Conservation (phyloP, 306 rosid genomes). For the Pterocarpus macrocarpus region DNA sequence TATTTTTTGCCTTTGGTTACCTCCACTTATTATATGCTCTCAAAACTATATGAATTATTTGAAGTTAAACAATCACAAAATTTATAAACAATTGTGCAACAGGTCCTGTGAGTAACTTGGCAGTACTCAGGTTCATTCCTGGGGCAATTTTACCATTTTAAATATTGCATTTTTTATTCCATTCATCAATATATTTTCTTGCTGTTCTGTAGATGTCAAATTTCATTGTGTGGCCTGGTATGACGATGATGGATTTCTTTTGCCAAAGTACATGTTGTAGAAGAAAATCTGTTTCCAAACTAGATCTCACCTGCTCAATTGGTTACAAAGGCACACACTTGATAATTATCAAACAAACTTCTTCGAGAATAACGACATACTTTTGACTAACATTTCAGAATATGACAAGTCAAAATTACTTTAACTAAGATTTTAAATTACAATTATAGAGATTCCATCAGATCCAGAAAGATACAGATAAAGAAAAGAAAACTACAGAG, state of each 20-base stretch:
- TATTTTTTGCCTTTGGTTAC: conserved; percentile 12
- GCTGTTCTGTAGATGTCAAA: too few species aligned
- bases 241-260: too few species aligned
- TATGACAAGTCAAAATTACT: neutral
- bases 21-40: conserved; percentile 16
- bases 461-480: neutral
- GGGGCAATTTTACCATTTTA: too few species aligned
- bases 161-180: neutral
- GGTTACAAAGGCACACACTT: neutral
- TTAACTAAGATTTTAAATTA: too few species aligned
- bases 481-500: too few species aligned
- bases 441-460: neutral
- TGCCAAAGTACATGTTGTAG: too few species aligned
- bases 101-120: neutral
- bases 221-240: too few species aligned
- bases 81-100: neutral
- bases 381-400: neutral
- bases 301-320: too few species aligned
- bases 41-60: conserved; percentile 16
- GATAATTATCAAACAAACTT: neutral
- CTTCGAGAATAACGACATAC: neutral
- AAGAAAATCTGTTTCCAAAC: too few species aligned
- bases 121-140: neutral
- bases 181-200: too few species aligned
- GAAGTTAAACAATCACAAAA: neutral